phyloP scores from a whole-genome alignment of 2,329 filamentous ascomycete genomes.

The Penicillium hesseltinei region DNA sequence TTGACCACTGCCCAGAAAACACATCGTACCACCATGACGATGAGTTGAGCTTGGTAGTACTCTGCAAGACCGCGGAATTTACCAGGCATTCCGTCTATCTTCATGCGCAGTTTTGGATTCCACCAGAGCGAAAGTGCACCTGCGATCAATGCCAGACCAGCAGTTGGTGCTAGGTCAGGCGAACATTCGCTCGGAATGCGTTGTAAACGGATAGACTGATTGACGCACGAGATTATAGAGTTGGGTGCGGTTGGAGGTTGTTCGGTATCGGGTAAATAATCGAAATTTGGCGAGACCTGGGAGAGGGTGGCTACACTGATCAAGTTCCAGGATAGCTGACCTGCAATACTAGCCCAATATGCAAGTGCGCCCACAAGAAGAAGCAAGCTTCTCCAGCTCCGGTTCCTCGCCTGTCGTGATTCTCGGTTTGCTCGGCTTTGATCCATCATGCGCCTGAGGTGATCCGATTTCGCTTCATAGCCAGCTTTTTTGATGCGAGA shows the following conservation, averaged over 20 bases:
- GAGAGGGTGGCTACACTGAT: constrained; percentile 32
- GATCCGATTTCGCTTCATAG: constrained; percentile 82
- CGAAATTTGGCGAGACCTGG: constrained; percentile 2
- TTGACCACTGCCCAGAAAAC: constrained; percentile 46
- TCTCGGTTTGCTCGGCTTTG: constrained; percentile 48
- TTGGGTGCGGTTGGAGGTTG: constrained; percentile 11
- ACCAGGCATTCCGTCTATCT: constrained; percentile 43
- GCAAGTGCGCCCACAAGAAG: constrained; percentile 44
- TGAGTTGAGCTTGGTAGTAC: constrained; percentile 49
- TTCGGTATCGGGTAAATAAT: not conserved
- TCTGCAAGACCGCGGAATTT: constrained; percentile 44
- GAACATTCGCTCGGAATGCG: constrained; percentile 30
- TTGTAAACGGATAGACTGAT: constrained; percentile 17
- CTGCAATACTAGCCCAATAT: constrained; percentile 44
- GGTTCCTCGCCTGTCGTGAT: constrained; percentile 32
- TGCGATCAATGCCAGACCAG: constrained; percentile 41
- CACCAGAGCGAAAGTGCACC: constrained; percentile 49
- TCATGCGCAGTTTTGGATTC: constrained; percentile 49
- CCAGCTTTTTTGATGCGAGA: constrained; percentile 66
- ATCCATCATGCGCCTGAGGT: constrained; percentile 72
- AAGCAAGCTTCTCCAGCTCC: constrained; percentile 46
- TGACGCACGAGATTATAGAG: constrained; percentile 24
- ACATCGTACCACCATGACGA: constrained; percentile 45
- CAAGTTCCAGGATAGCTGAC: constrained; percentile 45
- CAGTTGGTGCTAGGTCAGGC: constrained; percentile 33